Evolutionary conservation across 2,329 filamentous ascomycete species (phyloP).

Genomic region (Cercospora sp.): DNA sequence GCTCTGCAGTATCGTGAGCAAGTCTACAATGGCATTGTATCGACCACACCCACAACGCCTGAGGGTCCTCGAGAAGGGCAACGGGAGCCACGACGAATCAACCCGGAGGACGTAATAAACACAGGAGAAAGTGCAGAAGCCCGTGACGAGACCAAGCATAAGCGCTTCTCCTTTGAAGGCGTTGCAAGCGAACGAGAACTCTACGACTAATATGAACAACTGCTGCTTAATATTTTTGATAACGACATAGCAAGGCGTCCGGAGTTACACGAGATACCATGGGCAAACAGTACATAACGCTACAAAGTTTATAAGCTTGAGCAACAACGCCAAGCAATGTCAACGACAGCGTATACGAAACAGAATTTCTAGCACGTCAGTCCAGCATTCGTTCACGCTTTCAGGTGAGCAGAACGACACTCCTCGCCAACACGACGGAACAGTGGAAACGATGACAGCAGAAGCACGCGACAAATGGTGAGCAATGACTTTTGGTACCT

Average conservation of each 20-base stretch:
- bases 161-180: conserved; percentile 31
- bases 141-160: conserved; percentile 21
- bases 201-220: conserved; percentile 12
- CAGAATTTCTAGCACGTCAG: neutral
- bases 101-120: conserved; percentile 31
- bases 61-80: conserved; percentile 14
- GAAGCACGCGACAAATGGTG: conserved; percentile 1
- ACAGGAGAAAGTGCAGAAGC: conserved; percentile 11
- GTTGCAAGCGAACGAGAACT: conserved; percentile 18
- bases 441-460: neutral
- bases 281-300: neutral
- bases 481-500: conserved; percentile 5
- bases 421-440: neutral
- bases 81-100: conserved; percentile 27
- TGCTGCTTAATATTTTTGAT: conserved; percentile 1
- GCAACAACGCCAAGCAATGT: neutral
- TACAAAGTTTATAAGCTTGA: neutral
- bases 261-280: conserved; percentile 7
- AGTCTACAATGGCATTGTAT: conserved; percentile 49
- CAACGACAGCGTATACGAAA: neutral
- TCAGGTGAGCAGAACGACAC: neutral
- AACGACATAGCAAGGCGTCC: conserved; percentile 4
- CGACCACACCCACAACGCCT: conserved; percentile 19
- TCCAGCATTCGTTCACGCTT: neutral
- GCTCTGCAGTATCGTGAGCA: conserved; percentile 48